phyloP scores from a whole-genome alignment of 148 eudicot species.

The Rhododendron molle region DNA sequence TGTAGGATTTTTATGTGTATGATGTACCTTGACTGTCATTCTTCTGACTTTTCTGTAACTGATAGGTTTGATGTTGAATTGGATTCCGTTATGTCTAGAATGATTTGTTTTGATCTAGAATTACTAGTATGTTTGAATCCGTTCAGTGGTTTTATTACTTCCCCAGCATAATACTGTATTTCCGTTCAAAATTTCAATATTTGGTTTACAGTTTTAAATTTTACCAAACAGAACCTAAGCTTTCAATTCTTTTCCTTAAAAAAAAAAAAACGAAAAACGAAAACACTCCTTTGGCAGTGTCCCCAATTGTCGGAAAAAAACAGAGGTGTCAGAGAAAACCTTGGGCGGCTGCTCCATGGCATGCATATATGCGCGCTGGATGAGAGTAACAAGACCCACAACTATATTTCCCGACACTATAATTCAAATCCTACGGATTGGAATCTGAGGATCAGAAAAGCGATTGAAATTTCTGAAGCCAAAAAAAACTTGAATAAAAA shows the following conservation, averaged over 20 bases:
- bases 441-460: not conserved
- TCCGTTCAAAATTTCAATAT: not conserved
- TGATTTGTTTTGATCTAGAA: not conserved
- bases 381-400: not conserved
- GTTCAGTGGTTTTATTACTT: not conserved
- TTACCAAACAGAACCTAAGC: not conserved
- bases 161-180: not conserved
- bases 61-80: not conserved
- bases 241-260: not conserved
- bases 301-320: not conserved
- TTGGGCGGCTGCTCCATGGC: not conserved
- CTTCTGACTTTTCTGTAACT: slow-evolving; percentile 7
- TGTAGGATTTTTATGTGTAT: slow-evolving; percentile 9
- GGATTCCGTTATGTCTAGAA: not conserved
- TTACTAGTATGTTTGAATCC: not conserved
- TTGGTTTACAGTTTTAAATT: not conserved
- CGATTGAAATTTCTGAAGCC: not conserved
- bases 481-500: too few relatives aligned
- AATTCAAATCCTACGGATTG: not conserved
- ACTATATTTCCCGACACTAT: not conserved
- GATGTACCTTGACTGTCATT: slow-evolving; percentile 12
- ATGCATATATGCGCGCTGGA: not conserved
- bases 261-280: too few relatives aligned
- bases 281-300: not conserved
- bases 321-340: not conserved